A percentile compares a stretch with the other conserved stretches of the same genome.
phyloP scores from a whole-genome alignment of 2,329 filamentous ascomycete genomes.

The Neonectria magnoliae region DNA sequence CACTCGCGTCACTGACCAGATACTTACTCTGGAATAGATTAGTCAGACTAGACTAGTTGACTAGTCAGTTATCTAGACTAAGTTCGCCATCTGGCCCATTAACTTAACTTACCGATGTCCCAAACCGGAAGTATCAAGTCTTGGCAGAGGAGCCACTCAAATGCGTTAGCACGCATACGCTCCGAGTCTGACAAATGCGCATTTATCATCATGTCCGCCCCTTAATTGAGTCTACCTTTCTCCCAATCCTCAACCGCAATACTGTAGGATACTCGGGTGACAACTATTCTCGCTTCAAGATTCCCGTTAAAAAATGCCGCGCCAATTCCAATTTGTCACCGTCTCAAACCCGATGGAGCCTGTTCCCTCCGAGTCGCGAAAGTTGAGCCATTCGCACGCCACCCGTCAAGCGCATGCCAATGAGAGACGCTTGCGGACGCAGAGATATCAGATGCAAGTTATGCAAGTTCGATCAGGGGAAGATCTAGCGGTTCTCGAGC shows the following conservation, averaged over 20 bases:
- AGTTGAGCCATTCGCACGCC: slow-evolving; percentile 13
- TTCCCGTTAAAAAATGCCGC: background rate
- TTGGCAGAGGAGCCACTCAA: background rate
- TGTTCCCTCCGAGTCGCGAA: background rate
- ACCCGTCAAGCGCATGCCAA: slow-evolving; percentile 21
- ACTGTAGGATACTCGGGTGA: no score
- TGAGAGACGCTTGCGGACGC: slow-evolving; percentile 10
- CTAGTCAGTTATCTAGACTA: no score
- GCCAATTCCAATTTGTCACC: slow-evolving; percentile 15
- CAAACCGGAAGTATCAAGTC: slow-evolving; percentile 1
- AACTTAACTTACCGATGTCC: background rate
- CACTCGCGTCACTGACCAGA: background rate
- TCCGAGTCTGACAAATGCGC: slow-evolving; percentile 5
- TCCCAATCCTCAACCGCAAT: background rate
- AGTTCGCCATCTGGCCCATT: no score
- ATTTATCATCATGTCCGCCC: background rate
- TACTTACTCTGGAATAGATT: no score
- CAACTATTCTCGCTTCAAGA: background rate
- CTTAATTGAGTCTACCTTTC: background rate
- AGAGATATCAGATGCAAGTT: background rate
- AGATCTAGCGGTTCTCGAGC: background rate
- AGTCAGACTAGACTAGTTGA: no score
- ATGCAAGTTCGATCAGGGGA: background rate
- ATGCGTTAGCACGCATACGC: background rate
- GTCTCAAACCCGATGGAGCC: slow-evolving; percentile 12